Conservation (phyloP, 345 rosid species). For the Eucalyptus marginata region DNA sequence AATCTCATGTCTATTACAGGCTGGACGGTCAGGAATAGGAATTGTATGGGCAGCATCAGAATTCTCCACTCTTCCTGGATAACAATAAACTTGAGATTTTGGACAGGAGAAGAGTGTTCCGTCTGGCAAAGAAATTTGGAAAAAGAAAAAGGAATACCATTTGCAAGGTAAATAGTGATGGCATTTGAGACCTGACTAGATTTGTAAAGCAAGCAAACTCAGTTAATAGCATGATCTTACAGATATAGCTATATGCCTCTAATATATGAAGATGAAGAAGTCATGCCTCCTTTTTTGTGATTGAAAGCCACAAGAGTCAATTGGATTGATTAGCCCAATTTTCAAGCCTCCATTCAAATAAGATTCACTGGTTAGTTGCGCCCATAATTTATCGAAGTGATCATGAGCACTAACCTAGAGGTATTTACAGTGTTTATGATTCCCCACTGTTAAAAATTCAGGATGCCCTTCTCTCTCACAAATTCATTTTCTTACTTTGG, state of each 20-base stretch:
- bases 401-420: background rate
- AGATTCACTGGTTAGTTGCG: background rate
- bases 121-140: background rate
- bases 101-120: background rate
- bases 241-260: background rate
- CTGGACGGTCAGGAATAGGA: slow-evolving; percentile 59
- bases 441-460: background rate
- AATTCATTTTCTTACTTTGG: background rate
- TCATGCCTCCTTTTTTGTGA: background rate
- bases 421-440: background rate
- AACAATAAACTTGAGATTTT: background rate
- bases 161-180: background rate
- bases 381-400: background rate
- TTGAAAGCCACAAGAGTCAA: background rate
- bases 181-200: background rate
- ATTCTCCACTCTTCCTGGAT: slow-evolving; percentile 79
- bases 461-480: background rate
- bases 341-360: background rate
- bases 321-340: background rate
- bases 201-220: background rate
- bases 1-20: slow-evolving; percentile 79
- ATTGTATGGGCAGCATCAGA: slow-evolving; percentile 76
- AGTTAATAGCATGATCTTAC: background rate
- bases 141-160: background rate
- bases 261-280: background rate